phyloP scores from a whole-genome alignment of 2,329 filamentous ascomycete genomes.

The Paracamarosporium sp. region DNA sequence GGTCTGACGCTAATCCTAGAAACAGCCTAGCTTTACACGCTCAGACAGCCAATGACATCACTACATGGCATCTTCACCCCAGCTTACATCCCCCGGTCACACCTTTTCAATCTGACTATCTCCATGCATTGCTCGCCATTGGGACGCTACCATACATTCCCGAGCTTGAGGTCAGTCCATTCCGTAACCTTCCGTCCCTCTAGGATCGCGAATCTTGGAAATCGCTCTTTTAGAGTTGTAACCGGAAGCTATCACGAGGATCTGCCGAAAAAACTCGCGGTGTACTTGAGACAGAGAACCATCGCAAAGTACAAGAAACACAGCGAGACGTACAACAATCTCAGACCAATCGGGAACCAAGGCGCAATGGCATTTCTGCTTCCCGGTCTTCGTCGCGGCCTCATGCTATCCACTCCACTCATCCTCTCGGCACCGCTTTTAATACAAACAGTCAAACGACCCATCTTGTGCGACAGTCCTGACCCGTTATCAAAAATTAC shows the following conservation, averaged over 20 bases:
- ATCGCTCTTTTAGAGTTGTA: not conserved
- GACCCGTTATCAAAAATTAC: conserved; percentile 47
- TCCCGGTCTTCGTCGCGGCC: conserved; percentile 47
- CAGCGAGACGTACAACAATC: not conserved
- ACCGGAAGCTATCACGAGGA: not conserved
- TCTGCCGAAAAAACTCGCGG: conserved; percentile 3
- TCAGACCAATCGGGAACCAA: not conserved
- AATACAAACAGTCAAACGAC: conserved; percentile 31
- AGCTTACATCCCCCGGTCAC: not conserved
- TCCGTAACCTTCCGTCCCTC: not conserved
- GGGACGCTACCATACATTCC: not conserved
- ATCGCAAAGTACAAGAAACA: not conserved
- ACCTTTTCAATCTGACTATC: not conserved
- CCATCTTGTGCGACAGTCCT: conserved; percentile 46
- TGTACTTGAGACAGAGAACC: conserved; percentile 1
- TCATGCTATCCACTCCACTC: conserved; percentile 45
- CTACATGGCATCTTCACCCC: conserved; percentile 17
- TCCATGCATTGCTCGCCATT: conserved; percentile 26
- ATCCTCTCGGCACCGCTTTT: conserved; percentile 42
- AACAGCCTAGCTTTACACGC: conserved; percentile 18
- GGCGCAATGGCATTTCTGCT: conserved; percentile 48
- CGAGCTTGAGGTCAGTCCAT: not conserved
- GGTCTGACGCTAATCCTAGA: conserved; percentile 34
- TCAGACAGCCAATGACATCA: conserved; percentile 44
- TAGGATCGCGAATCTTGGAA: not conserved